These are phyloP conservation scores for Hypoxylon fragiforme DNA, from an alignment of 495 filamentous ascomycete species.

Conservation along the genomic window DNA sequence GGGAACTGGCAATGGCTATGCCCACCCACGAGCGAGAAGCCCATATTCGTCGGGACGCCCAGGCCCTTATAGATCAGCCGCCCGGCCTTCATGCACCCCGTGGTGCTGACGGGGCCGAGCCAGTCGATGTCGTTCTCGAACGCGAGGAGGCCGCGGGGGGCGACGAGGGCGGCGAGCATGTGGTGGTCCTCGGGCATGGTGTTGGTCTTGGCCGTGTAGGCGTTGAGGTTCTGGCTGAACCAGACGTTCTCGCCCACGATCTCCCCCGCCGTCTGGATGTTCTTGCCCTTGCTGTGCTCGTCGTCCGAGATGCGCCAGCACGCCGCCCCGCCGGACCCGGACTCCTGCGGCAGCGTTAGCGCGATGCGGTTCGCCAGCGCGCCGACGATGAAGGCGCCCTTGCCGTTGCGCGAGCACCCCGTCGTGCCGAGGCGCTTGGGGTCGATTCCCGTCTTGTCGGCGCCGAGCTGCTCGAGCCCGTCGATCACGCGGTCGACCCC, in stretches of 20 bases:
- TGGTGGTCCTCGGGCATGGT: conserved; percentile 56
- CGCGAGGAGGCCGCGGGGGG: conserved; percentile 50
- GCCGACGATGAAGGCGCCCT: conserved; percentile 57
- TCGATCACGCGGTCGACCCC: conserved; percentile 57
- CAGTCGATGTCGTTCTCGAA: conserved; percentile 61
- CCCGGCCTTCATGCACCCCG: conserved; percentile 59
- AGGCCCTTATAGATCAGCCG: conserved; percentile 54
- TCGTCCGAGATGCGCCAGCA: conserved; percentile 55
- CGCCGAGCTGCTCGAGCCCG: conserved; percentile 50
- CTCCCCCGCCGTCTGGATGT: conserved; percentile 54
- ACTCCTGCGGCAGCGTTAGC: conserved; percentile 57
- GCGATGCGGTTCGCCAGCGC: conserved; percentile 55
- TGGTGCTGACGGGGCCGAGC: conserved; percentile 54
- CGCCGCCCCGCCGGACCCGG: conserved; percentile 52
- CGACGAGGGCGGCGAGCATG: conserved; percentile 50
- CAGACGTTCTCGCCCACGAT: conserved; percentile 57
- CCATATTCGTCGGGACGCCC: conserved; percentile 52
- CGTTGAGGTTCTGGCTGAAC: conserved; percentile 51
- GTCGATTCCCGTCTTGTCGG: conserved; percentile 49
- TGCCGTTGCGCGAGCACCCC: conserved; percentile 58
- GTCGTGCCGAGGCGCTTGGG: conserved; percentile 52
- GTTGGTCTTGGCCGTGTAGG: conserved; percentile 43
- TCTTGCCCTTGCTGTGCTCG: conserved; percentile 48
- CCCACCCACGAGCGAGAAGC: conserved; percentile 55
- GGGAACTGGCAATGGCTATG: conserved; percentile 61